Evolutionary conservation across 1,139 yeast genomes (phyloP).

Genomic region (Eremothecium coryli): DNA sequence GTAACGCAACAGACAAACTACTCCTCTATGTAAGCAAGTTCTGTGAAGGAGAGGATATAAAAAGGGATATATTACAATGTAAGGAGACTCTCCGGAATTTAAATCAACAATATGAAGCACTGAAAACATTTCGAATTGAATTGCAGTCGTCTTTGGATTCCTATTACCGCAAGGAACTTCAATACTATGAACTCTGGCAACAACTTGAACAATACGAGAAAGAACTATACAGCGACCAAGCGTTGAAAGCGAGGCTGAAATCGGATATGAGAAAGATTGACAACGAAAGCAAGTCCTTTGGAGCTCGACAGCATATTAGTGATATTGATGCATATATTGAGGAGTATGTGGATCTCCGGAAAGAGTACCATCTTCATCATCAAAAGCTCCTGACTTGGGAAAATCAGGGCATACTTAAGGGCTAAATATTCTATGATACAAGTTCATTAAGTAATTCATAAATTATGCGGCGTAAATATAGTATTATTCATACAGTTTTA

Average conservation of each 20-base stretch:
- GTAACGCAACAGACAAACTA: constrained; percentile 14
- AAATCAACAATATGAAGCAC: constrained; percentile 12
- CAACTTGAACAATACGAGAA: constrained; percentile 15
- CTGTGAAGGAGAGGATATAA: constrained; percentile 14
- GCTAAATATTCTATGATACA: too few relatives aligned
- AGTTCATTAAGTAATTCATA: constrained; percentile 4
- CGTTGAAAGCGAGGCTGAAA: constrained; percentile 17
- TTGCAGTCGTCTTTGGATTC: constrained; percentile 14
- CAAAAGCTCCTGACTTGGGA: constrained; percentile 27
- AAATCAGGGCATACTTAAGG: constrained; percentile 17
- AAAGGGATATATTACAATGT: constrained; percentile 8
- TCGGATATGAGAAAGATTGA: constrained; percentile 14
- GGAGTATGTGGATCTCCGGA: constrained; percentile 16
- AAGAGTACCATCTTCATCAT: constrained; percentile 19
- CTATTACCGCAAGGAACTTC: constrained; percentile 17
- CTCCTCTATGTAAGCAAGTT: constrained; percentile 19
- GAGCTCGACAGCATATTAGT: constrained; percentile 9
- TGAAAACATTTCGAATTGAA: constrained; percentile 14
- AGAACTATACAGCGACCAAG: constrained; percentile 18
- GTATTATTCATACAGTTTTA: not conserved
- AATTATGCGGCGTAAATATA: not conserved
- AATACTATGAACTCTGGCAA: constrained; percentile 25
- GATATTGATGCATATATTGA: constrained; percentile 18
- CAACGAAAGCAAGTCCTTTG: constrained; percentile 14
- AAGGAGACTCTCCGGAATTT: constrained; percentile 13